These are phyloP conservation scores for Smittium mucronatum DNA, from an alignment of 371 early-diverging fungal species.

Conservation along the genomic window DNA sequence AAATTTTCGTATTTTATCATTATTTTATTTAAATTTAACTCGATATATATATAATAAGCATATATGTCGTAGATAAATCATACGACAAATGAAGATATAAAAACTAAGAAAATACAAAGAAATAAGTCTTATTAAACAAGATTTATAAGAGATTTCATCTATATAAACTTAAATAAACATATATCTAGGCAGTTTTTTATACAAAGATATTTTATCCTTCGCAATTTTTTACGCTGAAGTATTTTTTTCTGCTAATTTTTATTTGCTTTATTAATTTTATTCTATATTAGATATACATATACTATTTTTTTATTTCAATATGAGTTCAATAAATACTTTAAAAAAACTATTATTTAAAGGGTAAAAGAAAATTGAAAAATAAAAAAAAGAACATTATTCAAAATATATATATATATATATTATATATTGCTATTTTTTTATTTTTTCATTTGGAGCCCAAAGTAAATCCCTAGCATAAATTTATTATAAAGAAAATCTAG, in stretches of 20 bases:
- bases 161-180: neutral
- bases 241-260: neutral
- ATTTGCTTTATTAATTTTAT: neutral
- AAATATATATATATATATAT: neutral
- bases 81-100: neutral
- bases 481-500: neutral
- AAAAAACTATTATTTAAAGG: neutral
- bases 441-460: neutral
- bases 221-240: neutral
- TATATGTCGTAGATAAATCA: slow-evolving; percentile 1
- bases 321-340: neutral
- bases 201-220: neutral
- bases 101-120: neutral
- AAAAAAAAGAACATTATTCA: neutral
- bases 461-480: neutral
- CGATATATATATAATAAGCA: neutral
- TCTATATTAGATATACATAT: neutral
- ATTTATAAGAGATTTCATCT: neutral
- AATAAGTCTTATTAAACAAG: neutral
- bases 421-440: neutral
- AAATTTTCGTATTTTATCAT: too few relatives aligned
- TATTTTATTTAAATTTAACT: too few relatives aligned
- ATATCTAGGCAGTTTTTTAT: slow-evolving; percentile 1
- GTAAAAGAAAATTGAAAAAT: neutral
- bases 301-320: neutral